Evolutionary conservation across 768 basidiomycete species (phyloP).

Genomic region (Leccinum imitatum): DNA sequence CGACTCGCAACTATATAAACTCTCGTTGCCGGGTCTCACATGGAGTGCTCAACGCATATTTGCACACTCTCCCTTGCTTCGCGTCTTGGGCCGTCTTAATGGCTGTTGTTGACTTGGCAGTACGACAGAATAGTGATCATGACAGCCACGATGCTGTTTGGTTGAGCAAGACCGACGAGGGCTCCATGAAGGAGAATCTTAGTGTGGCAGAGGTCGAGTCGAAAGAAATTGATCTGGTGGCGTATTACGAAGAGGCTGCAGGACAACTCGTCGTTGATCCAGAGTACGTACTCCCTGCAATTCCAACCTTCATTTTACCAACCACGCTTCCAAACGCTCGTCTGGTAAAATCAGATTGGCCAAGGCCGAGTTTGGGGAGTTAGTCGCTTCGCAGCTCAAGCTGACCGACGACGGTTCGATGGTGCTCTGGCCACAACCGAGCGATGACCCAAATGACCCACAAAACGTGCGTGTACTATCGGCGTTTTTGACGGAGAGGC

Average conservation of each 20-base stretch:
- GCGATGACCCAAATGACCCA: slow-evolving; percentile 49
- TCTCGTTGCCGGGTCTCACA: too few relatives aligned
- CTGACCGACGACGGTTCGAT: slow-evolving; percentile 43
- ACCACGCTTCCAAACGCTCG: not conserved
- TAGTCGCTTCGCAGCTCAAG: slow-evolving; percentile 45
- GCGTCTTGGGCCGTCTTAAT: too few relatives aligned
- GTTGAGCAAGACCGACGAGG: not conserved
- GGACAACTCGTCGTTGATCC: slow-evolving; percentile 65
- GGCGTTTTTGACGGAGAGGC: not conserved
- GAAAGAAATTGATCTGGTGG: slow-evolving; percentile 32
- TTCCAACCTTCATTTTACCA: not conserved
- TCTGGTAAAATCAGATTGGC: slow-evolving; percentile 39
- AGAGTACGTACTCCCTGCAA: slow-evolving; percentile 37
- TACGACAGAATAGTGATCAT: not conserved
- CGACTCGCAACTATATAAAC: too few relatives aligned
- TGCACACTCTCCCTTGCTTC: too few relatives aligned
- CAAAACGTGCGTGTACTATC: slow-evolving; percentile 43
- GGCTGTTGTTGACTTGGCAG: too few relatives aligned
- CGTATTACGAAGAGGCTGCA: slow-evolving; percentile 53
- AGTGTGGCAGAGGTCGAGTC: not conserved
- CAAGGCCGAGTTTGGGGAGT: slow-evolving; percentile 48
- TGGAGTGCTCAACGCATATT: too few relatives aligned
- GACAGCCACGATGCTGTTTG: not conserved
- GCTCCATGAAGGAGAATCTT: not conserved
- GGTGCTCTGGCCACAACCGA: slow-evolving; percentile 57